Evolutionary conservation across 2,329 filamentous ascomycete genomes (phyloP), one percentile per base, ranked within the genome.

Genomic region (Dryadomyces sulphureus): DNA sequence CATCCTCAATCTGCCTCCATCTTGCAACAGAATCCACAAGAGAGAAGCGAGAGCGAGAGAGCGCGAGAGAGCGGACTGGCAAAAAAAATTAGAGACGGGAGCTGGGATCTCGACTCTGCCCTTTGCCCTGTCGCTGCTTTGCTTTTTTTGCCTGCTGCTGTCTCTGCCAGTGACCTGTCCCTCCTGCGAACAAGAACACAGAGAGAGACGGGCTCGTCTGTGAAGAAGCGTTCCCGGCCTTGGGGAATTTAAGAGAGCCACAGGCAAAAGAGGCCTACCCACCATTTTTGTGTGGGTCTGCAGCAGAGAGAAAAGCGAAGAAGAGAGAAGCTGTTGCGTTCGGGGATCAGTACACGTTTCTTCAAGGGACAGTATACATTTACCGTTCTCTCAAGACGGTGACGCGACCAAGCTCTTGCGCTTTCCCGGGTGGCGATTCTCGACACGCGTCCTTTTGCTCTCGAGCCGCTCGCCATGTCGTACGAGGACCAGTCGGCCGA

Each of bases 401-500:
- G 25, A n/a, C 25, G 7, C 25, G 12, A 12, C 25, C 25, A 30
- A 30, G 25, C 25, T 30, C 12, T 30, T 30, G 25, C 25, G 7
- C 12, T 30, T 12, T 12, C 7, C 25, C 7, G 7, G 12, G 25
- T 30, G 25, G 25, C 25, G 12, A 30, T 30, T 30, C 25, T 7
- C 12, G 7, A 12, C 25, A 12, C 25, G 25, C 7, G 25, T 30
- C 7, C 7, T 30, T 30, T 14, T 32, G 14, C 21, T n/a, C 22
- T 40, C 11, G 11, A 9, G 36, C 47, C 32, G 24, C 19, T 44
- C 43, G 60, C 43, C 56, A 74, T 73, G 69, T 65, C 67, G 49
- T 65, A 68, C 56, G 69, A 72, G 54, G 64, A 67, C 55, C 65
- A 65, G 55, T 66, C 84, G 53, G 87, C 85, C 62, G 88, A 94